Evolutionary conservation across 2,329 filamentous ascomycete species (phyloP).

Genomic region (Hypoxylon sp.): DNA sequence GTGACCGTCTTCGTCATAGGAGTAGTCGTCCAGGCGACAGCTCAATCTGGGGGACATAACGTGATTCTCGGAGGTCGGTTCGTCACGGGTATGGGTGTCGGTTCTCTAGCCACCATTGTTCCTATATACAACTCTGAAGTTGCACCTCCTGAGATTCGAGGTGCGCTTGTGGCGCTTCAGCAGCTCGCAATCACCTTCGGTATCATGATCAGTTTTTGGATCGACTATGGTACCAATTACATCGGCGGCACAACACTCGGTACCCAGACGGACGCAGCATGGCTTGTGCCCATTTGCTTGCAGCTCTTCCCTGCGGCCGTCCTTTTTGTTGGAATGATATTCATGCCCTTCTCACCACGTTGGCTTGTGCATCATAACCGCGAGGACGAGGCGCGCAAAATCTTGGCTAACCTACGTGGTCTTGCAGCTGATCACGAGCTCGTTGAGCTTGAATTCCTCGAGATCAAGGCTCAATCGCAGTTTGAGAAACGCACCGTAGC

Average conservation of each 20-base stretch:
- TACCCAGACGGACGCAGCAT: conserved; percentile 76
- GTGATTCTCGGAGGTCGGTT: conserved; percentile 80
- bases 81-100: conserved; percentile 80
- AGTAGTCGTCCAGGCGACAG: conserved; percentile 76
- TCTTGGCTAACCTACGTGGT: conserved; percentile 75
- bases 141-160: conserved; percentile 60
- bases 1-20: conserved; percentile 78
- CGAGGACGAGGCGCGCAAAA: conserved; percentile 75
- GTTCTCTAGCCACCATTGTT: conserved; percentile 77
- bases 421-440: conserved; percentile 75
- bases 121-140: conserved; percentile 68
- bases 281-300: conserved; percentile 80
- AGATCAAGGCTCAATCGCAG: conserved; percentile 83
- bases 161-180: conserved; percentile 63
- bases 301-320: conserved; percentile 78
- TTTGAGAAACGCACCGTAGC: conserved; percentile 82
- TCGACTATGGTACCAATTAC: conserved; percentile 75
- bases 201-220: conserved; percentile 77
- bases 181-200: conserved; percentile 71
- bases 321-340: conserved; percentile 79
- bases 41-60: conserved; percentile 68
- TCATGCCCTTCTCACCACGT: conserved; percentile 84
- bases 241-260: conserved; percentile 68
- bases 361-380: conserved; percentile 77
- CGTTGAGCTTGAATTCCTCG: conserved; percentile 82